These are phyloP conservation scores for Pezicula radicicola DNA, from an alignment of 2,329 filamentous ascomycete genomes.

Conservation along the genomic window DNA sequence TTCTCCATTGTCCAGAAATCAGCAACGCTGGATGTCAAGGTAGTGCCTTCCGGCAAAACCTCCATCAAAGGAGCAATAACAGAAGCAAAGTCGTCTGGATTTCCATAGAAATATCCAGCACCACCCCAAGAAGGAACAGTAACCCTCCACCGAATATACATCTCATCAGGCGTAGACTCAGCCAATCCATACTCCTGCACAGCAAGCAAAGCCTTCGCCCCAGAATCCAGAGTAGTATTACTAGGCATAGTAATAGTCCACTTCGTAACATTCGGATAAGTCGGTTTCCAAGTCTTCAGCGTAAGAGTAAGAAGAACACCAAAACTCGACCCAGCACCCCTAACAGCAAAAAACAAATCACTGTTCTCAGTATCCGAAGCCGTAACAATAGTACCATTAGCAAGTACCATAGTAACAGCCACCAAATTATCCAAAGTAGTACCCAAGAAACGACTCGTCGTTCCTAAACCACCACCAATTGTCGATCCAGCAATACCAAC, in stretches of 20 bases:
- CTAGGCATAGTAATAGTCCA: background rate
- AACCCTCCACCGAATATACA: slow-evolving; percentile 8
- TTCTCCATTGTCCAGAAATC: slow-evolving; percentile 9
- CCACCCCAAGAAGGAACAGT: background rate
- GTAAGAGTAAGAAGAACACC: slow-evolving; percentile 1
- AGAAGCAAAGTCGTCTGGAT: slow-evolving; percentile 6
- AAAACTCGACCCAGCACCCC: slow-evolving; percentile 19
- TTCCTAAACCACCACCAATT: slow-evolving; percentile 3
- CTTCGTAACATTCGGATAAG: background rate
- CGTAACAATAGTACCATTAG: slow-evolving; percentile 20
- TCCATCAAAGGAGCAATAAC: slow-evolving; percentile 8
- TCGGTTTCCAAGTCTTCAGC: background rate
- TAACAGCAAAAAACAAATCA: slow-evolving; percentile 28
- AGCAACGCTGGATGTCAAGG: slow-evolving; percentile 1
- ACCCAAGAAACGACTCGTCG: background rate
- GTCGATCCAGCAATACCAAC: slow-evolving; percentile 3
- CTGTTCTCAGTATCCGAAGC: slow-evolving; percentile 15
- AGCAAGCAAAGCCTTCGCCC: background rate
- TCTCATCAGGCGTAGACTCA: slow-evolving; percentile 10
- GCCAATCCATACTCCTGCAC: slow-evolving; percentile 10
- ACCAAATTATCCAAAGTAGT: background rate
- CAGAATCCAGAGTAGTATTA: background rate
- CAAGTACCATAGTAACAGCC: slow-evolving; percentile 19
- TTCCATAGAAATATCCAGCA: slow-evolving; percentile 12
- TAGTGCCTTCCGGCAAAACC: slow-evolving; percentile 3